phyloP scores from a whole-genome alignment of 2,329 filamentous ascomycete species.

The Chaetomium globosum region DNA sequence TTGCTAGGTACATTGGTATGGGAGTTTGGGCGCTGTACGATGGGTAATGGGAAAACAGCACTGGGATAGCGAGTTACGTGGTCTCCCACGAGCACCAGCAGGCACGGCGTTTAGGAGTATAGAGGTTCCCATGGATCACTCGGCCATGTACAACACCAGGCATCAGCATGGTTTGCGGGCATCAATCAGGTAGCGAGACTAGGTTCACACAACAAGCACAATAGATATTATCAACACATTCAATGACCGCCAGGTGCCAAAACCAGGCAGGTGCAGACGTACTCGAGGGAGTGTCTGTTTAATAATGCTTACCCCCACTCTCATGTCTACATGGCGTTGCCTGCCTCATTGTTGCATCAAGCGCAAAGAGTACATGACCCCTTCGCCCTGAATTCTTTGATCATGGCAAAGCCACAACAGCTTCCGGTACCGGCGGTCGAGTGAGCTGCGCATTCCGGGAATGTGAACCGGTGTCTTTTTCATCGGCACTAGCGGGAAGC shows the following conservation, averaged over 20 bases:
- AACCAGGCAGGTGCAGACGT: background rate
- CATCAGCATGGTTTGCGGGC: constrained; percentile 9
- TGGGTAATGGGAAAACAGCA: constrained; percentile 9
- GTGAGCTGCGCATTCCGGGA: constrained; percentile 1
- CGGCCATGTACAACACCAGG: constrained; percentile 22
- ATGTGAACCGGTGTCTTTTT: background rate
- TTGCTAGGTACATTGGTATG: constrained; percentile 4
- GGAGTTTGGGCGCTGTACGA: constrained; percentile 19
- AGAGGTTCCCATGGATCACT: background rate
- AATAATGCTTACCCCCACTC: background rate
- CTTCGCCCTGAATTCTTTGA: background rate
- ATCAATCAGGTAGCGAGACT: constrained; percentile 8
- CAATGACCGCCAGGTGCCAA: background rate
- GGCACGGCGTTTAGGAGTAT: constrained; percentile 25
- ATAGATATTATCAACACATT: background rate
- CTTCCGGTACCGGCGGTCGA: background rate
- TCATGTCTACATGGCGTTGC: background rate
- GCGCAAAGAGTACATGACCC: background rate
- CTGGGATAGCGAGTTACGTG: constrained; percentile 1
- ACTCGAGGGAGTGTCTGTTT: background rate
- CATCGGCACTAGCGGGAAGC: background rate
- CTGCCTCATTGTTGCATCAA: background rate
- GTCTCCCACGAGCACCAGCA: background rate
- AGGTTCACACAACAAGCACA: background rate
- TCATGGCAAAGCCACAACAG: background rate